Conservation (phyloP, 495 filamentous ascomycete genomes). For the Podospora didyma region DNA sequence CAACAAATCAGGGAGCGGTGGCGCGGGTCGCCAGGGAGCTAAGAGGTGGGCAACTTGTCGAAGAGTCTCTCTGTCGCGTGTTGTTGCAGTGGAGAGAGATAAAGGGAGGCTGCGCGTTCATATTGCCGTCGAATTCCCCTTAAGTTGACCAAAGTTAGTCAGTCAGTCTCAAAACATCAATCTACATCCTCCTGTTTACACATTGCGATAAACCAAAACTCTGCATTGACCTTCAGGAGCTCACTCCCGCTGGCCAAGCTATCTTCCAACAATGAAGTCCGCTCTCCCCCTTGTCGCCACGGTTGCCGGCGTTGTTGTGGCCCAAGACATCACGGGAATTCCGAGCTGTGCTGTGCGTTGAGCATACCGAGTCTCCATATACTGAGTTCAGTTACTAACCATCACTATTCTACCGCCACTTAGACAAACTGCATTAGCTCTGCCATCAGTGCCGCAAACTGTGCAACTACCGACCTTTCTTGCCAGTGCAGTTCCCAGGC, state of each 20-base stretch:
- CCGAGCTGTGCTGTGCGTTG: constrained; percentile 34
- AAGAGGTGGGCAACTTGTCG: neutral
- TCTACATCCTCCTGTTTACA: too few species aligned
- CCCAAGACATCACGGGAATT: constrained; percentile 30
- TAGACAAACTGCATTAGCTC: constrained; percentile 24
- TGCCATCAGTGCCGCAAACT: constrained; percentile 25
- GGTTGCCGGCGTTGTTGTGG: constrained; percentile 15
- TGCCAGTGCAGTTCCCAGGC: constrained; percentile 26
- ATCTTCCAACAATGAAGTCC: constrained; percentile 26
- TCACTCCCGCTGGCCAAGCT: neutral
- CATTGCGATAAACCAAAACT: neutral
- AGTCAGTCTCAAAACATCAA: too few species aligned
- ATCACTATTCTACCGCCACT: neutral
- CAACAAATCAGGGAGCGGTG: neutral
- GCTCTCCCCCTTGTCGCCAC: constrained; percentile 14
- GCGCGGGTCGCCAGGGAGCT: neutral
- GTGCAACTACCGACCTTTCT: constrained; percentile 16
- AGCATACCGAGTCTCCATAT: neutral
- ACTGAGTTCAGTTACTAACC: neutral
- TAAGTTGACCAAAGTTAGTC: too few species aligned
- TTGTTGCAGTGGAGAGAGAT: too few species aligned
- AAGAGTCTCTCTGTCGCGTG: too few species aligned
- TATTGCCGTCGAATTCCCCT: too few species aligned
- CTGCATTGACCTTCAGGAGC: neutral
- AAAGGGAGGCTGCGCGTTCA: too few species aligned